Base-by-base conservation (phyloP, 169 alveolate genomes). In the Eimeria brunetti region DNA sequence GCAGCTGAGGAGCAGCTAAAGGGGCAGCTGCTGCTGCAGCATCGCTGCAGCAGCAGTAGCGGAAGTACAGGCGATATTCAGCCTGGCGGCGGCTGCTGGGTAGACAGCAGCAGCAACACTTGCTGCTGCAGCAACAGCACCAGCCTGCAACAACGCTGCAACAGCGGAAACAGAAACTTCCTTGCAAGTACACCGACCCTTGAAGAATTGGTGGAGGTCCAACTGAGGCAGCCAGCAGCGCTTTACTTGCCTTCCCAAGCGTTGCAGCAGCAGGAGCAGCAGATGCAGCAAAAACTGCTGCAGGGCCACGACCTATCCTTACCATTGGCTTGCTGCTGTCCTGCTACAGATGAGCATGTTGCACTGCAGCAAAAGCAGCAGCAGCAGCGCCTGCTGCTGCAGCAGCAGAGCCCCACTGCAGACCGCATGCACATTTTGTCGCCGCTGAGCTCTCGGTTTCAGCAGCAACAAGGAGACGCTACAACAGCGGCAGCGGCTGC, bases 401-500 rank as follows among this genome's bases (percentile, higher is more conserved):
- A 78, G 69, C 64, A 46, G 88, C 88, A 51, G 56, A 51, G 90
- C 88, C 88, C 64, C 16, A 27, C 88, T 30, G 41, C 88, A 49
- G 88, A 78, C 3, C 88, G 64, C 67, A 41, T 46, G 90, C 90
- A 58, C 22, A 46, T 58, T 41, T n/a, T 56, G 14, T 58, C 73
- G 49, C 90, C 53, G 76, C 53, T 33, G n/a, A 83, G 69, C 33
- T 62, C 41, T 38, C 38, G 69, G 33, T 36, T 83, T 24, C 75
- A 41, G 49, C 90, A 83, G 56, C 90, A 51, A 33, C 90, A 83
- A 8, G 73, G 90, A 51, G 90, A 83, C 41, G 73, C 76, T 58
- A 30, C 76, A 24, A 67, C 90, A 83, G 90, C 90, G 8, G 90
- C 90, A 33, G 90, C 90, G 3, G 90, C 73, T 5, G 90, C 90